phyloP scores from a whole-genome alignment of 2,329 filamentous ascomycete genomes.

The Lecanicillium sp. region DNA sequence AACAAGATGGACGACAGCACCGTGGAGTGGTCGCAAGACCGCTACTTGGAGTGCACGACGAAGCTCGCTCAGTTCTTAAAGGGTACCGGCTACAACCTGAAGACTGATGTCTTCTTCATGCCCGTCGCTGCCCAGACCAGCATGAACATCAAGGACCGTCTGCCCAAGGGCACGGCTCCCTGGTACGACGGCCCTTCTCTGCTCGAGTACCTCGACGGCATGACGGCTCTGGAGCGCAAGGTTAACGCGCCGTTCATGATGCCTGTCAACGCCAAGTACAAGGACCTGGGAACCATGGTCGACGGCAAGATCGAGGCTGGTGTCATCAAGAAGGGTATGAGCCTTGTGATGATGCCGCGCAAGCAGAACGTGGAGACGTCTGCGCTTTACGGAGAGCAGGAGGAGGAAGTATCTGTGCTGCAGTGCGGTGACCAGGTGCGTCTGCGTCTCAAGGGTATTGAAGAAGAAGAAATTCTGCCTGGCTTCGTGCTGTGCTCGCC shows the following conservation, averaged over 20 bases:
- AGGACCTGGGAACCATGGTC: constrained; percentile 94
- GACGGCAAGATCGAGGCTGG: constrained; percentile 97
- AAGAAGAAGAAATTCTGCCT: constrained; percentile 94
- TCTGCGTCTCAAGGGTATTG: constrained; percentile 83
- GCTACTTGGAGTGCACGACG: constrained; percentile 86
- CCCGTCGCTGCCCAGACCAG: constrained; percentile 87
- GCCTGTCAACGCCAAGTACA: constrained; percentile 92
- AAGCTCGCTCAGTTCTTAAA: constrained; percentile 88
- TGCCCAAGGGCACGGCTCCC: constrained; percentile 67
- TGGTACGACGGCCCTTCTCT: constrained; percentile 90
- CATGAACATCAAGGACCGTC: constrained; percentile 79
- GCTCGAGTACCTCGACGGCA: constrained; percentile 90
- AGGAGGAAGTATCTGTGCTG: constrained; percentile 78
- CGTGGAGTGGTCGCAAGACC: constrained; percentile 89
- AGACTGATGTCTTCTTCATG: constrained; percentile 92
- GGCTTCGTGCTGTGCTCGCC: constrained; percentile 95
- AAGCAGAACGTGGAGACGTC: constrained; percentile 73
- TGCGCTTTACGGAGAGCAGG: constrained; percentile 88
- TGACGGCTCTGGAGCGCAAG: constrained; percentile 91
- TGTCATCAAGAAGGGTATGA: constrained; percentile 84
- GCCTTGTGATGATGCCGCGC: constrained; percentile 92
- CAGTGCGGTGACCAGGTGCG: constrained; percentile 95
- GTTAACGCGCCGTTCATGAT: constrained; percentile 99
- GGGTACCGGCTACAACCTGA: constrained; percentile 87
- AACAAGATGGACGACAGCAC: constrained; percentile 99